Evolutionary conservation across 345 rosid species (phyloP).

Genomic region (Populus tremula): DNA sequence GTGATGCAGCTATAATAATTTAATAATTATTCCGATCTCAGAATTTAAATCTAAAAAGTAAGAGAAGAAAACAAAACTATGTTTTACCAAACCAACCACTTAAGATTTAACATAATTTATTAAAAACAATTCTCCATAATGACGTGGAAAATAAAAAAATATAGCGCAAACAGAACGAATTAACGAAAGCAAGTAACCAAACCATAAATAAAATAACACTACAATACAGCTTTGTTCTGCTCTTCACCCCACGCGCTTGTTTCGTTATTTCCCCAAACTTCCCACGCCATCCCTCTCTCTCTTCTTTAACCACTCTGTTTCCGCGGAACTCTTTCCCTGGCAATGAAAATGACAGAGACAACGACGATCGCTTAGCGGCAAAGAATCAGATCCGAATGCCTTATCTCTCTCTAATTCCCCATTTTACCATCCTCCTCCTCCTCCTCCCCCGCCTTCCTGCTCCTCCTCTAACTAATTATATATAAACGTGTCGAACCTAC

Average conservation of each 20-base stretch:
- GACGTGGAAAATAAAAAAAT: background rate
- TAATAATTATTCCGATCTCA: too few relatives aligned
- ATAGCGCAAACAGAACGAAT: background rate
- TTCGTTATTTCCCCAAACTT: background rate
- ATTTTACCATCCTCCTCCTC: slow-evolving; percentile 1
- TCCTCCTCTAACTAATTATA: background rate
- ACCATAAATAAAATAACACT: too few relatives aligned
- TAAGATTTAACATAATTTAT: too few relatives aligned
- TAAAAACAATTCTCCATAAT: too few relatives aligned
- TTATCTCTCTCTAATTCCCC: background rate
- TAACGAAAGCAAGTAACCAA: background rate
- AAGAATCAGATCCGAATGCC: background rate
- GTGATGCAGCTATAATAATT: too few relatives aligned
- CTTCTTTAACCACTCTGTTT: background rate
- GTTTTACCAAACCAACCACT: too few relatives aligned
- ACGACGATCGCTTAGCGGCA: background rate
- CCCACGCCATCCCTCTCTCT: background rate
- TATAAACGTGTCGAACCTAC: slow-evolving; percentile 2
- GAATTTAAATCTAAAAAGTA: too few relatives aligned
- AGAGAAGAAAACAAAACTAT: too few relatives aligned
- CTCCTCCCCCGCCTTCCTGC: background rate
- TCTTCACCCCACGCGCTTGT: background rate
- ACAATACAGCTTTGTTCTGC: too few relatives aligned
- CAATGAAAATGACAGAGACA: background rate
- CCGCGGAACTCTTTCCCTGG: background rate